Base-by-base conservation (phyloP, 805 yeast genomes). In the Lipomyces anomalus region DNA sequence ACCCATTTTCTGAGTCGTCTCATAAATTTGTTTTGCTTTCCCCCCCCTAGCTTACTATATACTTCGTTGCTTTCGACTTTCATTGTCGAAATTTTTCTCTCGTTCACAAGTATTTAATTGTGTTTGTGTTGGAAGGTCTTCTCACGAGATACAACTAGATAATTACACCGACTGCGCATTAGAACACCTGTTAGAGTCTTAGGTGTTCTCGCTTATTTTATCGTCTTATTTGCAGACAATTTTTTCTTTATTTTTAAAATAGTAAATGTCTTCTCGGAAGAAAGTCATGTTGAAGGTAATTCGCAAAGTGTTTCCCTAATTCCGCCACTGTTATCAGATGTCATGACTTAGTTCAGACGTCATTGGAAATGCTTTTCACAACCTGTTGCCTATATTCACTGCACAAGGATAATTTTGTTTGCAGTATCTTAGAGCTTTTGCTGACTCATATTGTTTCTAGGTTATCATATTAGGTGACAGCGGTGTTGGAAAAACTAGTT, bases 401-500 rank as follows among this genome's bases (percentile, higher is more conserved):
- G 16, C 16, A 13, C 16, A 28, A 13, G 32, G 16, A 16, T 28
- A 28, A 28, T 28, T 28, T 13, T 28, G 13, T 16, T 16, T 28
- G 16, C 32, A 13, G 32, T 13, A n/a, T 6, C 22, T 22, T 18
- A 7, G 22, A 20, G 16, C 42, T n/a, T n/a, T 16, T 13, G 24
- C 44, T 42, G 22, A 39, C 32, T 28, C 21, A 42, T 16, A 9
- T 22, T 4, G 38, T 3, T 28, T 13, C 32, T 28, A 85, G 63
- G 95, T 90, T 50, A 90, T 90, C 64, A 88, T 90, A 44, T 73
- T 90, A 44, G 98, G 98, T 34, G 97, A 92, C 66, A 84, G 95
- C 1, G 97, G 97, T 44, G 97, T 92, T 38, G 98, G 98, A 22
- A 90, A 90, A 71, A 90, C 97, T 23, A 87, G 96, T 3, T 71